phyloP scores from a whole-genome alignment of 805 yeast species.

The Lipomyces sp. region DNA sequence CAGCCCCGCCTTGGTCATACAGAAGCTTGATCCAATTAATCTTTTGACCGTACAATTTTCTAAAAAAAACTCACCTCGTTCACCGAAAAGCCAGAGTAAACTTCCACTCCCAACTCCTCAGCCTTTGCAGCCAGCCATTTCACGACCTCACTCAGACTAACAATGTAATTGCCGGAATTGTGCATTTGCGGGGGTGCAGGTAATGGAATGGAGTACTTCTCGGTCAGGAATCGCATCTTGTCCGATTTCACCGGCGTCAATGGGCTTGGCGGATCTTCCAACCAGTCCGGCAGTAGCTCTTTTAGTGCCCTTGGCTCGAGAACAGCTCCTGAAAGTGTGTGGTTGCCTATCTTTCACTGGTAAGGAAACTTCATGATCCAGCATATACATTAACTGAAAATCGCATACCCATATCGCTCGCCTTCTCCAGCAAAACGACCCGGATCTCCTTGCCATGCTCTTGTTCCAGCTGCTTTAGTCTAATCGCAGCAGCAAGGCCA shows the following conservation, averaged over 20 bases:
- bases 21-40: slow-evolving; percentile 53
- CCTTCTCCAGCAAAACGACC: slow-evolving; percentile 89
- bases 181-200: slow-evolving; percentile 95
- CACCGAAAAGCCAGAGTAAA: slow-evolving; percentile 89
- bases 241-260: slow-evolving; percentile 78
- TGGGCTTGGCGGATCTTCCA: slow-evolving; percentile 47
- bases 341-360: slow-evolving; percentile 51
- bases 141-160: slow-evolving; percentile 78
- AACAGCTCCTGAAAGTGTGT: slow-evolving; percentile 91
- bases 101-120: slow-evolving; percentile 90
- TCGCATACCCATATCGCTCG: slow-evolving; percentile 76
- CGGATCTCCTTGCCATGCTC: slow-evolving; percentile 69
- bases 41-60: no score
- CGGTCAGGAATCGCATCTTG: slow-evolving; percentile 70
- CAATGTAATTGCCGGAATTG: slow-evolving; percentile 84
- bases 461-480: slow-evolving; percentile 75
- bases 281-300: slow-evolving; percentile 76
- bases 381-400: no score
- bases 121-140: slow-evolving; percentile 85
- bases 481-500: slow-evolving; percentile 92
- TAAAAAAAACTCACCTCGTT: slow-evolving; percentile 27
- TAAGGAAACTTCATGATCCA: background rate
- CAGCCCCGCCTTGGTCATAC: slow-evolving; percentile 57
- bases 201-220: slow-evolving; percentile 63
- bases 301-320: slow-evolving; percentile 85